Conservation (phyloP, 371 early-diverging fungal species). For the Cokeromyces recurvatus region DNA sequence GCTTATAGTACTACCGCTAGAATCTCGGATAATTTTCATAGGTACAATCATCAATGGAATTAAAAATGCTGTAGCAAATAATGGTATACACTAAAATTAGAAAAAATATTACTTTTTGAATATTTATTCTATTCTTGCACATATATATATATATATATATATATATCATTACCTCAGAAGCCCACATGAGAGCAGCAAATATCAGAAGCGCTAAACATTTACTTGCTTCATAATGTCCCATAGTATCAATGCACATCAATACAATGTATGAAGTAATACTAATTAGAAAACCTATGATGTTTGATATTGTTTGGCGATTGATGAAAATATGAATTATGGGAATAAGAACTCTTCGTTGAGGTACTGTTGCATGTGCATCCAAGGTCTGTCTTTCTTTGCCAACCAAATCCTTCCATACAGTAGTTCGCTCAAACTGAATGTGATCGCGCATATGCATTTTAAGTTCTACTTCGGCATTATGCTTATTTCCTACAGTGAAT, state of each 20-base stretch:
- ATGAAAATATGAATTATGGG: conserved; percentile 22
- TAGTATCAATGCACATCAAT: conserved; percentile 48
- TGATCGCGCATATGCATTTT: conserved; percentile 65
- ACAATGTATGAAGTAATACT: conserved; percentile 51
- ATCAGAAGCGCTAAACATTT: conserved; percentile 59
- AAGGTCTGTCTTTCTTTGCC: conserved; percentile 62
- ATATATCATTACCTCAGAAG: conserved; percentile 55
- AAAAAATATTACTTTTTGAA: not conserved
- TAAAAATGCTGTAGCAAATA: conserved; percentile 73
- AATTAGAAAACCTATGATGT: conserved; percentile 23
- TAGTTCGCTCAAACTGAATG: conserved; percentile 74
- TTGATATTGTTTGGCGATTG: conserved; percentile 17
- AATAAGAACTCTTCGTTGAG: conserved; percentile 16
- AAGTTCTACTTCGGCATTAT: conserved; percentile 59
- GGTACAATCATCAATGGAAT: conserved; percentile 72
- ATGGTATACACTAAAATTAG: conserved; percentile 43
- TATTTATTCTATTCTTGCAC: no score
- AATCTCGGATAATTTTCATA: conserved; percentile 61
- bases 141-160: no score
- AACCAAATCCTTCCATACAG: conserved; percentile 81
- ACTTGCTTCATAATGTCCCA: conserved; percentile 51
- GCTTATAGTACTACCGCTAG: conserved; percentile 31
- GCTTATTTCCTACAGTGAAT: conserved; percentile 49
- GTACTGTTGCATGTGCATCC: conserved; percentile 30
- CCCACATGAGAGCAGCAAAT: conserved; percentile 65